These are phyloP conservation scores for Cordia subcordata DNA, from an alignment of 257 asterid genomes.

Conservation along the genomic window DNA sequence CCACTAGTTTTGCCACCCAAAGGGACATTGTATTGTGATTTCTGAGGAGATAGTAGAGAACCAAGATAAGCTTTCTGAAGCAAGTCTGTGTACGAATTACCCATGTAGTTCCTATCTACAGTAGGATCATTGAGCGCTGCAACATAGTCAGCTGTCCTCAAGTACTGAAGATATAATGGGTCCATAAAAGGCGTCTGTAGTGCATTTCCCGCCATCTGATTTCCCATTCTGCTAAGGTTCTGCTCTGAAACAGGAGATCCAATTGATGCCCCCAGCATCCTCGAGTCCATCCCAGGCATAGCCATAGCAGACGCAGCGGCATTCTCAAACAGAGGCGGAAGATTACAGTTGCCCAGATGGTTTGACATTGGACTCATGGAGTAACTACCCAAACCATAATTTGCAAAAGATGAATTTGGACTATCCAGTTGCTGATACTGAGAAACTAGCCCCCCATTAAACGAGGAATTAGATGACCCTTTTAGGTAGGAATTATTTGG, in stretches of 20 bases:
- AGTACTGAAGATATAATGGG: slow-evolving; percentile 21
- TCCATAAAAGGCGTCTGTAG: slow-evolving; percentile 12
- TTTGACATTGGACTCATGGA: slow-evolving; percentile 8
- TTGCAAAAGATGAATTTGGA: slow-evolving; percentile 12
- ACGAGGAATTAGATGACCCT: slow-evolving; percentile 9
- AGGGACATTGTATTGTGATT: slow-evolving; percentile 16
- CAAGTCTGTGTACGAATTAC: slow-evolving; percentile 16
- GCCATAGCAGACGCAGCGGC: slow-evolving; percentile 16
- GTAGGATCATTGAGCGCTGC: slow-evolving; percentile 16
- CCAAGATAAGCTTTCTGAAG: slow-evolving; percentile 23
- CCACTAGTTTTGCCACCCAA: slow-evolving; percentile 7
- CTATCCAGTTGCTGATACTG: slow-evolving; percentile 11
- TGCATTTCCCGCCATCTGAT: slow-evolving; percentile 10
- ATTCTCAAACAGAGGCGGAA: slow-evolving; percentile 18
- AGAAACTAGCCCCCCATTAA: slow-evolving; percentile 9
- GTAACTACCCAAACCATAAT: slow-evolving; percentile 15
- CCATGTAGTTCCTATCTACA: slow-evolving; percentile 10
- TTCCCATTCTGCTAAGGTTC: slow-evolving; percentile 11
- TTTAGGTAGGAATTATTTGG: slow-evolving; percentile 1
- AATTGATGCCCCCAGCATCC: slow-evolving; percentile 9
- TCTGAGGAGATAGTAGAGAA: slow-evolving; percentile 10
- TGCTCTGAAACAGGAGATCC: slow-evolving; percentile 3
- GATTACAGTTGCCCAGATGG: slow-evolving; percentile 12
- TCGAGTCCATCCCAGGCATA: slow-evolving; percentile 16
- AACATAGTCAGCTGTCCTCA: slow-evolving; percentile 15